A percentile compares a stretch with the other conserved stretches of the same genome.
These are phyloP conservation scores for Aspergillus amoenus DNA, from an alignment of 2,329 filamentous ascomycete genomes.

Conservation along the genomic window DNA sequence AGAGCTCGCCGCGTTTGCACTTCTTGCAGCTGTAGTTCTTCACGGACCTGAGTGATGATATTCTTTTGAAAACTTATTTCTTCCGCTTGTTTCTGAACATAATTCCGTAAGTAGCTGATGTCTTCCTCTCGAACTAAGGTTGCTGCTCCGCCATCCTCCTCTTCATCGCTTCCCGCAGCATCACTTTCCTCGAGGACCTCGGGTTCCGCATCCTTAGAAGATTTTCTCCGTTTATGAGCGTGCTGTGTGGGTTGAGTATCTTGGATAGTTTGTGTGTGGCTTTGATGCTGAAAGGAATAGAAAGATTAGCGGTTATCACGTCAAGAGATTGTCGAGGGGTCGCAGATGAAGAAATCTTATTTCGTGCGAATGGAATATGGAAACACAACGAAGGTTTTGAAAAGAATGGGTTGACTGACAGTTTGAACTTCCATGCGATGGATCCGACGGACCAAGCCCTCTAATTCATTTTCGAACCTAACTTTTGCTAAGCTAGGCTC, in stretches of 20 bases:
- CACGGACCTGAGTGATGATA: slow-evolving; percentile 80
- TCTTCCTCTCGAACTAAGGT: slow-evolving; percentile 70
- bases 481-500: slow-evolving; percentile 72
- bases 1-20: slow-evolving; percentile 80
- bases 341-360: background rate
- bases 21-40: slow-evolving; percentile 82
- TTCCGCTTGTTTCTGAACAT: slow-evolving; percentile 91
- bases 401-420: slow-evolving; percentile 60
- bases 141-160: slow-evolving; percentile 54
- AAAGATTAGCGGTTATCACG: slow-evolving; percentile 23
- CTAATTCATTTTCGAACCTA: slow-evolving; percentile 77
- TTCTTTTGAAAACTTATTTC: slow-evolving; percentile 84
- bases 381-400: slow-evolving; percentile 40
- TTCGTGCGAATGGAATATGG: slow-evolving; percentile 20
- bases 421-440: slow-evolving; percentile 80
- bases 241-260: slow-evolving; percentile 26
- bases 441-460: slow-evolving; percentile 73
- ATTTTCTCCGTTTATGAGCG: slow-evolving; percentile 37
- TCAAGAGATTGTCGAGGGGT: background rate
- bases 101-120: slow-evolving; percentile 80
- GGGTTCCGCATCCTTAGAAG: slow-evolving; percentile 32
- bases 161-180: slow-evolving; percentile 37
- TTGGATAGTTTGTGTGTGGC: slow-evolving; percentile 10
- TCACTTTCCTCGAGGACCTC: slow-evolving; percentile 30
- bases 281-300: slow-evolving; percentile 38